A percentile compares a stretch with the other conserved stretches of the same genome.
Conservation (phyloP, 495 filamentous ascomycete species). For the Filosporella fistucella region DNA sequence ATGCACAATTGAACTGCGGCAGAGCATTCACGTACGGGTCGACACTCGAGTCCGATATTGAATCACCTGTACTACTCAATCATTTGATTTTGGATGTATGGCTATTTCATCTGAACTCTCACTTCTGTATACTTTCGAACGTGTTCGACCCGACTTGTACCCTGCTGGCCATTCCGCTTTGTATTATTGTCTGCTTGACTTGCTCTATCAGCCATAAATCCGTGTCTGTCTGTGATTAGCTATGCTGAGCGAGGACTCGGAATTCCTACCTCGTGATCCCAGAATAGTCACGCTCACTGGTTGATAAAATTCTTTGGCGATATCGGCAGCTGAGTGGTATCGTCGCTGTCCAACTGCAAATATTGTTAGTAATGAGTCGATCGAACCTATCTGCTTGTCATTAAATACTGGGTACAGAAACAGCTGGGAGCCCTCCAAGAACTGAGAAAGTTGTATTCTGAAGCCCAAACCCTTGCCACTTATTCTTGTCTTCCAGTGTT, state of each 20-base stretch:
- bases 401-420: conserved; percentile 10
- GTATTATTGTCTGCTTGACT: too few species aligned
- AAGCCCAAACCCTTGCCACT: conserved; percentile 17
- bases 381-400: not conserved
- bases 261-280: conserved; percentile 4
- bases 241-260: too few species aligned
- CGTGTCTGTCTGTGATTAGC: too few species aligned
- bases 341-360: conserved; percentile 1
- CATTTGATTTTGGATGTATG: too few species aligned
- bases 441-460: conserved; percentile 11
- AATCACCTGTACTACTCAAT: too few species aligned
- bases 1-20: not conserved
- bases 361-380: not conserved
- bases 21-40: too few species aligned
- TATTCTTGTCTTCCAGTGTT: not conserved
- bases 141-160: too few species aligned
- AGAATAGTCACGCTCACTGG: conserved; percentile 7
- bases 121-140: too few species aligned
- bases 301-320: not conserved
- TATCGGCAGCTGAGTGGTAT: not conserved
- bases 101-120: too few species aligned
- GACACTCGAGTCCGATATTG: too few species aligned
- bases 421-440: conserved; percentile 7
- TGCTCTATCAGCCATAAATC: too few species aligned
- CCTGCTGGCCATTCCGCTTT: too few species aligned